Evolutionary conservation across 176 grass and related monocot species (phyloP), one percentile per base, ranked within the genome.

Genomic region (Ananas comosus): DNA sequence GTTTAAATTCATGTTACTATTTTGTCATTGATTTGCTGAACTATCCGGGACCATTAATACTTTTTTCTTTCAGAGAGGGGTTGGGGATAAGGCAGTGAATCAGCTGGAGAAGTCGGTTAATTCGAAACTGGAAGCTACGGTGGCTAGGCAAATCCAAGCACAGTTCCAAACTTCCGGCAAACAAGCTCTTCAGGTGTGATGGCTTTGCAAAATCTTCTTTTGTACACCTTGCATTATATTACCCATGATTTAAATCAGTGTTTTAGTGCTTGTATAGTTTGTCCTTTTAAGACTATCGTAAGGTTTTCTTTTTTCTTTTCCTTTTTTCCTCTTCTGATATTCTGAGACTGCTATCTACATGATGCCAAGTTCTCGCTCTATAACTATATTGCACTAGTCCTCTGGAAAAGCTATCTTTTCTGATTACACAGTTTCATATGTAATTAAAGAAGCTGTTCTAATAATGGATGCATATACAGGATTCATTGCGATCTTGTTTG

Each of bases 91-190:
- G 75, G 77, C 88, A 71, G 82, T 79, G 21, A 97, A 85, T 83
- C 89, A 92, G 47, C 81, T 97, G 51, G 93, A 97, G 50, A 97
- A 97, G 66, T 92, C 93, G 48, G 4, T 92, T 23, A 80, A 70
- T 80, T 70, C 69, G 4, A 97, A 90, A 80, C 83, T 97, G 42
- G 93, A 97, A 87, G 84, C 71, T 77, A 80, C 77, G 23, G 68
- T 92, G 28, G 80, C 72, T 65, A 97, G 82, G 80, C 93, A 92
- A 83, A 84, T 90, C 72, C 93, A 97, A 83, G 68, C 74, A 56
- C 93, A 97, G 49, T 92, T 97, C 64, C 86, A 92, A 81, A 83
- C 89, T 72, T 81, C 86, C 8, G 75, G 74, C 23, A 97, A 87
- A 70, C 88, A 92, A 84, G 72, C 69, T 69, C 76, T 97, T 71